Conservation (phyloP, 2,329 filamentous ascomycete species). For the Pseudogymnoascus sp. region DNA sequence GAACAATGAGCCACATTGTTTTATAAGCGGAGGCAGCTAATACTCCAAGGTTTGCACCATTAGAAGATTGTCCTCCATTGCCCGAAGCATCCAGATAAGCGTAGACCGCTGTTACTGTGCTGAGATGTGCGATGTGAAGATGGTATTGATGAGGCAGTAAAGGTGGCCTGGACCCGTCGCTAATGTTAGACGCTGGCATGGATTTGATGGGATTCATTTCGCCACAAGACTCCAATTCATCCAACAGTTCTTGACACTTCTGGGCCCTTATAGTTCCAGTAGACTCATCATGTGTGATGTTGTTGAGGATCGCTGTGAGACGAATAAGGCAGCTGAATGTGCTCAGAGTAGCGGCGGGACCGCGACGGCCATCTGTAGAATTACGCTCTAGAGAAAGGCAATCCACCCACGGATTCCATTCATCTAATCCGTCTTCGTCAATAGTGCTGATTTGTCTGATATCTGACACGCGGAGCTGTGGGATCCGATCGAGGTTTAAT, state of each 20-base stretch:
- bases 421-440: constrained; percentile 61
- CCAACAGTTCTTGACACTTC: constrained; percentile 15
- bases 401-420: constrained; percentile 67
- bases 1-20: constrained; percentile 28
- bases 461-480: constrained; percentile 44
- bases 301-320: constrained; percentile 26
- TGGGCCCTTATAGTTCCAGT: neutral
- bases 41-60: neutral
- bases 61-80: neutral
- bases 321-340: constrained; percentile 30
- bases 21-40: neutral
- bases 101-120: constrained; percentile 18
- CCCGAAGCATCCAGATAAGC: neutral
- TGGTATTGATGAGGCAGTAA: constrained; percentile 29
- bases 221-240: constrained; percentile 24
- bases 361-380: constrained; percentile 19
- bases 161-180: neutral
- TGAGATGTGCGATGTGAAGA: constrained; percentile 26
- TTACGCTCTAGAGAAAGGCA: constrained; percentile 34
- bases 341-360: constrained; percentile 29
- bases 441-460: constrained; percentile 41
- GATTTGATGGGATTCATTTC: constrained; percentile 6
- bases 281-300: constrained; percentile 20
- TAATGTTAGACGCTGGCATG: neutral
- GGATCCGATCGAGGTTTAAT: constrained; percentile 41